Evolutionary conservation across 2,329 filamentous ascomycete genomes (phyloP).

Genomic region (Ophiostoma sp.): DNA sequence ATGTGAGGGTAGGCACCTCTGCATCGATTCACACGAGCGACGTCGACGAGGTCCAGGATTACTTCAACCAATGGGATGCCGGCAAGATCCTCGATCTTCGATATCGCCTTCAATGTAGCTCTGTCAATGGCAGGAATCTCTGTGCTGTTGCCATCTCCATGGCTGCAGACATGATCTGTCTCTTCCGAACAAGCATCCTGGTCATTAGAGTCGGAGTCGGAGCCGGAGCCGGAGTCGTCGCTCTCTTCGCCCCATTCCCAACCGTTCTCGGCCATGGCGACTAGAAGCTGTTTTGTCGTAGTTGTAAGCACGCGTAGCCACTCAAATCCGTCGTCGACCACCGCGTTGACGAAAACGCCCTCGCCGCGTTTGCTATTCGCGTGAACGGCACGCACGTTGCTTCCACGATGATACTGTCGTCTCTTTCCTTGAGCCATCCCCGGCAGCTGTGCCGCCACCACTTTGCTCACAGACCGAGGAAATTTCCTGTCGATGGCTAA

Average conservation of each 20-base stretch:
- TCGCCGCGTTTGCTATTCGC: constrained; percentile 17
- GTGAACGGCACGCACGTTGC: background rate
- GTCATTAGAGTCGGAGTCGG: background rate
- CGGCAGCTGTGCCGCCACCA: background rate
- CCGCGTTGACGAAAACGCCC: constrained; percentile 32
- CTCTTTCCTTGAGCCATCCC: background rate
- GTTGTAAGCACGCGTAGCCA: constrained; percentile 36
- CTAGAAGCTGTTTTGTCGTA: constrained; percentile 31
- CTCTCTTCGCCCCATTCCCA: constrained; percentile 31
- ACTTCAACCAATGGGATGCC: constrained; percentile 30
- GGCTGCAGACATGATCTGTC: background rate
- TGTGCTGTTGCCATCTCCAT: background rate
- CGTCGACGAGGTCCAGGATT: constrained; percentile 31
- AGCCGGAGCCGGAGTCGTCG: constrained; percentile 16
- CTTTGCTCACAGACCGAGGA: too few relatives aligned
- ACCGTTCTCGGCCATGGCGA: constrained; percentile 34
- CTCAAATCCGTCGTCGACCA: constrained; percentile 34
- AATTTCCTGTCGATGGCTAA: constrained; percentile 27
- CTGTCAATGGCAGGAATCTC: background rate
- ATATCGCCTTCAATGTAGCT: background rate
- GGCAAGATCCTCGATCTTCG: constrained; percentile 26
- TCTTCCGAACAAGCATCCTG: background rate
- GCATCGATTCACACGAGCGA: constrained; percentile 32
- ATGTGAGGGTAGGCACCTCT: constrained; percentile 29
- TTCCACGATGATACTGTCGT: background rate